Conservation (phyloP, 2,329 filamentous ascomycete species). For the Fusarium oligoseptatum region DNA sequence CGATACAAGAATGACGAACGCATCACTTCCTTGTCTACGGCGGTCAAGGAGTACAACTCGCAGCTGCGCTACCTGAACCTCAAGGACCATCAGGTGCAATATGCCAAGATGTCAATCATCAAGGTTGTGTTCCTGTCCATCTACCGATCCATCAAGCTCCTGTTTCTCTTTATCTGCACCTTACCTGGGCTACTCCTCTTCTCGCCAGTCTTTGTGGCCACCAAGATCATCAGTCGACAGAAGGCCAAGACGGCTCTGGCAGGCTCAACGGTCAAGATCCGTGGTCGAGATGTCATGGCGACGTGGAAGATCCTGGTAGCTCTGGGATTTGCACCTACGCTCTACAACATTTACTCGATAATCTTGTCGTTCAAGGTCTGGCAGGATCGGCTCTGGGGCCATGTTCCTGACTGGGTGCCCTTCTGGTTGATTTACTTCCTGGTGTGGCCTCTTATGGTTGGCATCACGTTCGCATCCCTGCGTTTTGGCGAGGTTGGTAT, state of each 20-base stretch:
- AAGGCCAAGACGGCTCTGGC: slow-evolving; percentile 89
- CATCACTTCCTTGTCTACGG: slow-evolving; percentile 79
- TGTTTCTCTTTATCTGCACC: slow-evolving; percentile 82
- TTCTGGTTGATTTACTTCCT: slow-evolving; percentile 81
- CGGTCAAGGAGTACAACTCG: slow-evolving; percentile 87
- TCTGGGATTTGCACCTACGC: slow-evolving; percentile 82
- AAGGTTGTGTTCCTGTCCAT: slow-evolving; percentile 82
- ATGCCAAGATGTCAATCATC: slow-evolving; percentile 84
- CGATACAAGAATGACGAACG: slow-evolving; percentile 92
- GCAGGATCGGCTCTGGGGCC: slow-evolving; percentile 85
- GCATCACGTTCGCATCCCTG: slow-evolving; percentile 91
- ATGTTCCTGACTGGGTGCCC: slow-evolving; percentile 83
- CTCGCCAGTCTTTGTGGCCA: slow-evolving; percentile 86
- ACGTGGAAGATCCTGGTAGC: slow-evolving; percentile 96
- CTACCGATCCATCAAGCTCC: slow-evolving; percentile 83
- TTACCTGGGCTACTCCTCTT: slow-evolving; percentile 91
- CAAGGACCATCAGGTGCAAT: slow-evolving; percentile 94
- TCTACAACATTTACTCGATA: slow-evolving; percentile 86
- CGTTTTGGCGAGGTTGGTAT: slow-evolving; percentile 98
- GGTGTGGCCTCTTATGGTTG: slow-evolving; percentile 85
- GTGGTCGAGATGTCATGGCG: slow-evolving; percentile 89
- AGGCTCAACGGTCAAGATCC: slow-evolving; percentile 88
- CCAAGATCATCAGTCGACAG: slow-evolving; percentile 83
- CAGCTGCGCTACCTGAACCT: slow-evolving; percentile 88
- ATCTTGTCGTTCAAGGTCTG: slow-evolving; percentile 83